Conservation (phyloP, 2,329 filamentous ascomycete species). For the Arthrinium phaeospermum region DNA sequence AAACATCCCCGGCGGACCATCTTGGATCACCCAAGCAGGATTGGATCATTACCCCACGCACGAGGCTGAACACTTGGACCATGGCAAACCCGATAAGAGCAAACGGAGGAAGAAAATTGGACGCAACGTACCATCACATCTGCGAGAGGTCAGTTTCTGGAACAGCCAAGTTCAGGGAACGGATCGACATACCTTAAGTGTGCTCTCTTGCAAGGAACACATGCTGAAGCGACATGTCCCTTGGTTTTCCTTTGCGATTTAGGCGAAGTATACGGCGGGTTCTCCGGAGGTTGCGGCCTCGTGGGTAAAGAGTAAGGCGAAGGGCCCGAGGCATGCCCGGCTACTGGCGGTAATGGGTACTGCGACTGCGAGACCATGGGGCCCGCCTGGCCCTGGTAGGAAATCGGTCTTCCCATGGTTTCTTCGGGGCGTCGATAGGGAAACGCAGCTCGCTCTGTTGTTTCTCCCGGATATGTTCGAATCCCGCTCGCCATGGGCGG, state of each 20-base stretch:
- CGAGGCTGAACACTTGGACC: background rate
- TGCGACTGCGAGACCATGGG: slow-evolving; percentile 42
- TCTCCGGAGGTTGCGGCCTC: slow-evolving; percentile 49
- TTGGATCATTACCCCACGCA: background rate
- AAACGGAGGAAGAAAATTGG: background rate
- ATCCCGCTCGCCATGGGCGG: slow-evolving; percentile 33
- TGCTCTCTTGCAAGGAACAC: slow-evolving; percentile 84
- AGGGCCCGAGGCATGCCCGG: slow-evolving; percentile 38
- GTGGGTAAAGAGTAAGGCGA: slow-evolving; percentile 36
- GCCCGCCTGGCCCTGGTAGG: slow-evolving; percentile 41
- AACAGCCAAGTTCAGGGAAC: slow-evolving; percentile 21
- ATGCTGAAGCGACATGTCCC: slow-evolving; percentile 83
- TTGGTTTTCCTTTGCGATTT: slow-evolving; percentile 73
- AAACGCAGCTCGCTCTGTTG: slow-evolving; percentile 47
- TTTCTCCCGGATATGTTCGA: slow-evolving; percentile 46
- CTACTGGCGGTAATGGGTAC: slow-evolving; percentile 41
- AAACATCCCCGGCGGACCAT: background rate
- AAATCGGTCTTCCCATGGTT: slow-evolving; percentile 37
- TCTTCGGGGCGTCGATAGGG: slow-evolving; percentile 47
- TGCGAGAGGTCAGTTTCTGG: slow-evolving; percentile 45
- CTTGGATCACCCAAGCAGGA: too few species aligned
- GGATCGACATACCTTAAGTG: slow-evolving; percentile 67
- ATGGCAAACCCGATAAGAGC: background rate
- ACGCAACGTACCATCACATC: slow-evolving; percentile 68
- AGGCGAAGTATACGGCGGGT: slow-evolving; percentile 57